Evolutionary conservation across 768 basidiomycete species (phyloP), one percentile per base, ranked within the genome.

Genomic region (Leccinellum rugosiceps): DNA sequence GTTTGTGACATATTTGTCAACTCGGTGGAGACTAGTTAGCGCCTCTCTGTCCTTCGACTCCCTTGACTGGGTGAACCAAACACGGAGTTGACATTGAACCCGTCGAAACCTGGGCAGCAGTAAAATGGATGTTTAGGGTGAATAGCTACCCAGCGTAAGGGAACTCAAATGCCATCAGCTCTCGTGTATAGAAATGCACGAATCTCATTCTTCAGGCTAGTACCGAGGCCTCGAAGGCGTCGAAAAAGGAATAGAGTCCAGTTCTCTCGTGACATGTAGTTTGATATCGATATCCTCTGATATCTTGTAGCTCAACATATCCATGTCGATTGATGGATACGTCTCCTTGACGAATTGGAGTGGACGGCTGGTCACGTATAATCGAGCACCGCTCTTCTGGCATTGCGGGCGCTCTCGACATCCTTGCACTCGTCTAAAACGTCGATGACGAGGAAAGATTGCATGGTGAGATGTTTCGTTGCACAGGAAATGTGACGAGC

Each of bases 371-470:
- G 45, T 46, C 45, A 46, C 45, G 45, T 25, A 46, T 15, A 46
- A 15, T 25, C 45, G 45, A 23, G 9, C 9, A 46, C 45, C 45
- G 15, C 45, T 23, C 23, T 21, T 25, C 45, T 44, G 43, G 28
- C 28, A 7, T 44, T 9, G 6, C 21, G 11, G 21, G 21, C 11
- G 11, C 19, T 44, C 0, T 21, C 19, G 19, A 44, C 43, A 44
- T 45, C 21, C 21, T 45, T 23, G 13, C 19, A 45, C 44, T 45
- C 21, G 21, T 21, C 19, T 11, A 23, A 23, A 23, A 6, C 28
- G 28, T 66, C 65, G 4, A 66, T 19, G 4, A 66, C 41, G 2
- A 59, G 3, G 6, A 58, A 19, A 2, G 64, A 64, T 14, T 25
- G 53, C 19, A 6, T 28, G 30, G 2, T 9, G 17, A 56, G 25